Evolutionary conservation across 2,329 filamentous ascomycete genomes (phyloP), one percentile per base, ranked within the genome.

Genomic region (Xylariaceae sp.): DNA sequence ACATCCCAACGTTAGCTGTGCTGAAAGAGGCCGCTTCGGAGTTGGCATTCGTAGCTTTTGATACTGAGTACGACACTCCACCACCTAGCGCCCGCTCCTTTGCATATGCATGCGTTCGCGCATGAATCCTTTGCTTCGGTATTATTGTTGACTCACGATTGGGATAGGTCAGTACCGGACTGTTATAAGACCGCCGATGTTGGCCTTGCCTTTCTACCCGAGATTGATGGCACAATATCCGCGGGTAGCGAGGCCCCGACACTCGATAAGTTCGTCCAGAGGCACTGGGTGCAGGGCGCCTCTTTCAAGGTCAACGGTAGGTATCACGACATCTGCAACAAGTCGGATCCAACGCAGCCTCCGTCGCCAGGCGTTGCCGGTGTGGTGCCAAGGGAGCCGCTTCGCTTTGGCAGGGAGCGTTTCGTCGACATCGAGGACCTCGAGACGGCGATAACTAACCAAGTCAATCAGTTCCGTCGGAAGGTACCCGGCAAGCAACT

Each of bases 151-250:
- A 49, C 17, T 49, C 47, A 5, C 2, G 47, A 51, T 35, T 4
- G 5, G 18, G 8, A 13, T 7, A 51, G 48, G 15, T 39, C 50
- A 7, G 50, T 52, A 8, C 41, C 23, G 13, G 10, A 37, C 15
- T 35, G 34, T 11, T 35, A 30, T n/a, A 45, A 37, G 30, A 10
- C 51, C 7, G 45, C 11, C n/a, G 59, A 60, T 8, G 52, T 60
- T 37, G 49, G 47, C 37, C 34, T 64, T 10, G 62, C 60, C 13
- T 37, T 63, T 58, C 49, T 64, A 34, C 53, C 62, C 7, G 23
- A 9, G 23, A 58, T 64, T 13, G 8, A 51, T n/a, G 5, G 35
- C 15, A 37, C 50, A 6, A 3, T 4, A 6, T 11, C 37, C 53
- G 7, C 1, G 10, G 6, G 10, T 10, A 34, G 37, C 7, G 41